Base-by-base conservation (phyloP, 116 monocot species). In the Trichopus zeylanicus region DNA sequence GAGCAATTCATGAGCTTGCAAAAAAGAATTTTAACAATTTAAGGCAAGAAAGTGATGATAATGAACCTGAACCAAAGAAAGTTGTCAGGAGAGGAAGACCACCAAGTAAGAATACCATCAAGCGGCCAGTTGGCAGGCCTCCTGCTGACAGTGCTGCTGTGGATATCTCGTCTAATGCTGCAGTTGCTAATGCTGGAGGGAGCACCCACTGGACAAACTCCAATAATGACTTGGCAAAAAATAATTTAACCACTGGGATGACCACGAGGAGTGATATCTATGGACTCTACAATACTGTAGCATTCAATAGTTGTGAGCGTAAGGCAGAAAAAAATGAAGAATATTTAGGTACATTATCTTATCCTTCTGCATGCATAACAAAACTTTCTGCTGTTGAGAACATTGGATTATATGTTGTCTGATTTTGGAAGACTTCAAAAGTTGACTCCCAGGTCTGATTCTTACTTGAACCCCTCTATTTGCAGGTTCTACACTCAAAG, bases 1-100 rank as follows among this genome's bases (percentile, higher is more conserved):
- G 77, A 53, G 19, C 60, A 8, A 77, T 77, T 22, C 55, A 71
- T 21, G 77, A 77, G 64, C 66, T 71, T 61, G 60, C 77, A 20
- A 77, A 71, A 48, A 77, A 77, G 66, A 61, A 56, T 30, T 70
- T 76, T 56, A 66, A 76, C 57, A 76, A 70, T 56, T 62, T 76
- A 51, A 70, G 71, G 31, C 71, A 77, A 61, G 71, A 62, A 52
- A 66, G 62, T 46, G 66, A 67, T 26, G 71, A 67, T 31, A 62
- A 61, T 37, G 71, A 77, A 46, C 33, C 60, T 49, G 65, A 66
- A 62, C 61, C 49, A 35, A 71, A 77, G 62, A 55, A n/a, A n/a
- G n/a, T 62, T 2, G 70, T 32, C 19, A 34, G 67, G 25, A 71
- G 77, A 62, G 77, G 77, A 26, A 60, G 71, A 46, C 77, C 77